Conservation (phyloP, 495 filamentous ascomycete species). For the Aspergillus diversus region DNA sequence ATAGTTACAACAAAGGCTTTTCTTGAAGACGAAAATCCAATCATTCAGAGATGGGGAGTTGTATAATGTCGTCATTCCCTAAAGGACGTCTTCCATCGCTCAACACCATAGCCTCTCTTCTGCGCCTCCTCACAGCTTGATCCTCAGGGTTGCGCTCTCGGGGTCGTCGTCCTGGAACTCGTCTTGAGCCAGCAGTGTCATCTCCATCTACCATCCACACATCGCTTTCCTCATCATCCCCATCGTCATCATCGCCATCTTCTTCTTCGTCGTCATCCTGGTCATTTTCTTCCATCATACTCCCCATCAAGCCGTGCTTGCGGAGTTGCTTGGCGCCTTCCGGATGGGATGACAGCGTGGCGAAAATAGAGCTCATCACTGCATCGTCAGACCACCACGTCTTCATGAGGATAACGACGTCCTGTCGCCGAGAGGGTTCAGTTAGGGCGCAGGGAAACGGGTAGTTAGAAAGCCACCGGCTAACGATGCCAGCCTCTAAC, state of each 20-base stretch:
- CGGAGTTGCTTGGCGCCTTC: constrained; percentile 48
- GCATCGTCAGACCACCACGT: constrained; percentile 51
- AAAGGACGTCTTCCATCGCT: constrained; percentile 54
- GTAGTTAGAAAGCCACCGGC: constrained; percentile 53
- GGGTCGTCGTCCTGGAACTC: constrained; percentile 37
- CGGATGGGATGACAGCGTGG: constrained; percentile 34
- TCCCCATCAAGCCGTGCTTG: constrained; percentile 48
- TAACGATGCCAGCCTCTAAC: constrained; percentile 49
- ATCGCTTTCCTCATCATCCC: constrained; percentile 42
- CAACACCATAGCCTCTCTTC: constrained; percentile 60
- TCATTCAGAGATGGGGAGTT: constrained; percentile 38
- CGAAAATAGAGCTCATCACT: constrained; percentile 50
- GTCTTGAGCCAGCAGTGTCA: constrained; percentile 43
- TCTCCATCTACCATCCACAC: constrained; percentile 56
- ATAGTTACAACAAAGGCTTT: constrained; percentile 1
- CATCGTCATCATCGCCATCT: constrained; percentile 38
- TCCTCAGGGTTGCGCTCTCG: constrained; percentile 53
- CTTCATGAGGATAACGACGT: constrained; percentile 50
- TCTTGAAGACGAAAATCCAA: neutral
- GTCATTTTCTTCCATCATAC: constrained; percentile 48
- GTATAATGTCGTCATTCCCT: constrained; percentile 55
- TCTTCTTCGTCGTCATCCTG: constrained; percentile 51
- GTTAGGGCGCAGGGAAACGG: constrained; percentile 50
- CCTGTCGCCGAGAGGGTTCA: constrained; percentile 42
- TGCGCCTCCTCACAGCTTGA: constrained; percentile 50